Conservation (phyloP, 306 rosid species). For the Cucumis melo region DNA sequence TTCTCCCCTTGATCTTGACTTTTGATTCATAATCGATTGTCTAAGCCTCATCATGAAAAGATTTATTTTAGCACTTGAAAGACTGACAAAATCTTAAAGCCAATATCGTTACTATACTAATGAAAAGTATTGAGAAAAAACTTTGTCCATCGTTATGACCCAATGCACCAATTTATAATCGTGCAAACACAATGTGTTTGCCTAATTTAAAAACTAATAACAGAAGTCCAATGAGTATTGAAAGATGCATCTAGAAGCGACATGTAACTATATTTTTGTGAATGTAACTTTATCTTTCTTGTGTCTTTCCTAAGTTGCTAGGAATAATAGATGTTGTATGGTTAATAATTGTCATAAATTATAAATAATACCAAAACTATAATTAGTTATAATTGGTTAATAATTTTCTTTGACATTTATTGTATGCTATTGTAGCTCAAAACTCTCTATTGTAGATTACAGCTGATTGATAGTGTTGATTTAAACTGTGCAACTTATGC, state of each 20-base stretch:
- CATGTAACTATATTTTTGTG: background rate
- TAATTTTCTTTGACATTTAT: no score
- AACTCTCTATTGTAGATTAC: no score
- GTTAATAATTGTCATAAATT: no score
- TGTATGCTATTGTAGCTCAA: no score
- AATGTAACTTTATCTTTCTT: background rate
- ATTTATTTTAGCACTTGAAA: background rate
- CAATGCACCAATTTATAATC: background rate
- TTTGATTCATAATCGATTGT: background rate
- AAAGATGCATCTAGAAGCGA: background rate
- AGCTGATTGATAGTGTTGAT: no score
- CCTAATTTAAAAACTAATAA: background rate
- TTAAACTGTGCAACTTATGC: no score
- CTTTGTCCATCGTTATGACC: background rate
- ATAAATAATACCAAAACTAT: no score
- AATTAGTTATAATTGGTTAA: no score
- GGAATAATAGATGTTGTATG: background rate
- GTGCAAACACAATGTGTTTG: background rate
- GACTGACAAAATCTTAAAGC: background rate
- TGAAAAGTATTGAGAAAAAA: background rate
- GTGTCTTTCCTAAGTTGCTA: background rate
- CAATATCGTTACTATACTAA: background rate
- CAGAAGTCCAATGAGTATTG: background rate
- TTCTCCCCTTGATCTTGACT: background rate
- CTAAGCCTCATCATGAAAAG: background rate